Evolutionary conservation across 495 filamentous ascomycete genomes (phyloP), one percentile per base, ranked within the genome.

Genomic region (Tetracladium setigerum): DNA sequence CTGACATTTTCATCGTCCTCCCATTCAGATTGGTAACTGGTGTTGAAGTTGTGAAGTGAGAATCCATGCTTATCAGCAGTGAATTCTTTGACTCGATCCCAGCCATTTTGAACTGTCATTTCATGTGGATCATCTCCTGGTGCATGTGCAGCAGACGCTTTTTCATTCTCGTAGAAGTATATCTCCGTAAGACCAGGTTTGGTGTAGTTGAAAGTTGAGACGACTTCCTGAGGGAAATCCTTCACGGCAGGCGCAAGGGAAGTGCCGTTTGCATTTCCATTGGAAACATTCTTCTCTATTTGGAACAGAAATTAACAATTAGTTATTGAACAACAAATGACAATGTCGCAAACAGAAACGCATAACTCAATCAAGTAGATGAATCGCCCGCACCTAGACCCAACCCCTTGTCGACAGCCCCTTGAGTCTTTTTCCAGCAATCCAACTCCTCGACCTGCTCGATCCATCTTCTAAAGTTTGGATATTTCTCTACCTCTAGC

Each of bases 361-460:
- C 22, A 3, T 24, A 45, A 36, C 22, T 17, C 41, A 30, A 8
- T 33, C 44, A 46, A 16, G 46, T 38, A 19, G 17, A 27, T 27
- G 22, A 27, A 27, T 7, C 22, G 3, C 22, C 27, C 46, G 38
- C 17, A 45, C 43, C 38, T 19, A 59, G 56, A 19, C 61, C 32
- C 36, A 64, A 33, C 15, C 50, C 53, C 43, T 58, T 61, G 0
- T 64, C 55, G 19, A 64, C 62, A 7, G 60, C 57, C n/a, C 36
- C 57, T 38, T 66, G 62, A 5, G 62, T 64, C 43, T 64, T 58
- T 43, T 66, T 39, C 63, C 62, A 66, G 50, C 48, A 54, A 11
- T 53, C 49, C n/a, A 64, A 41, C 22, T 49, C 45, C 50, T 66
- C 62, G 15, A 66, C 49, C 1, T 55, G 52, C 14, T 56, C 55